phyloP scores from a whole-genome alignment of 495 filamentous ascomycete genomes.

The Margaritispora aquatica region DNA sequence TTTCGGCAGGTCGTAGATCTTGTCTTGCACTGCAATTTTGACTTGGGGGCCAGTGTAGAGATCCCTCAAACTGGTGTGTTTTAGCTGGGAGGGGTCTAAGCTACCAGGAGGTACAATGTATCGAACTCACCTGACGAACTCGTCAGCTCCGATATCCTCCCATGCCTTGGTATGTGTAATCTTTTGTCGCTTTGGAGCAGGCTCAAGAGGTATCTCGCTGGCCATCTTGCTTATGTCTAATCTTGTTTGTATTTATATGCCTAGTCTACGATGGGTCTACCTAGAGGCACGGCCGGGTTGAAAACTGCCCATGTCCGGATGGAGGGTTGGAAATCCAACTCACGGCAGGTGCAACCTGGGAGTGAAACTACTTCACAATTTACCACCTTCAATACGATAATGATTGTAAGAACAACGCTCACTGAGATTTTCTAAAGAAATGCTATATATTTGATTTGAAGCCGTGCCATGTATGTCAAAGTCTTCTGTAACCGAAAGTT shows the following conservation, averaged over 20 bases:
- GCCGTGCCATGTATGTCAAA: too few species aligned
- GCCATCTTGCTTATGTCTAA: not conserved
- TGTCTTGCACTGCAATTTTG: not conserved
- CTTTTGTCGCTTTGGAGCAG: not conserved
- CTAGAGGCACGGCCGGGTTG: too few species aligned
- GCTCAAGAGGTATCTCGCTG: not conserved
- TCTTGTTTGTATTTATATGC: not conserved
- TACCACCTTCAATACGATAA: too few species aligned
- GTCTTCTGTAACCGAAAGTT: too few species aligned
- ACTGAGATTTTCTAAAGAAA: too few species aligned
- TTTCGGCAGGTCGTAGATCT: not conserved
- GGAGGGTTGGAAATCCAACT: too few species aligned
- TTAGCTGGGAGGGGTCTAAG: not conserved
- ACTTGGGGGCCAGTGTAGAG: not conserved
- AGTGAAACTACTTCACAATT: too few species aligned
- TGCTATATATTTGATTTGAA: too few species aligned
- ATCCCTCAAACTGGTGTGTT: not conserved
- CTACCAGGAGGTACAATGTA: not conserved
- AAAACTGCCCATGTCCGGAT: too few species aligned
- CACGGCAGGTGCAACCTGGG: too few species aligned
- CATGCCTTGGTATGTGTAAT: not conserved
- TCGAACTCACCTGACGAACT: not conserved
- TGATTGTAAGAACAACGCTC: too few species aligned
- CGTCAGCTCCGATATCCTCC: not conserved
- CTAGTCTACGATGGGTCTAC: too few species aligned